A percentile compares a stretch with the other conserved stretches of the same genome.
Evolutionary conservation across 2,329 filamentous ascomycete species (phyloP).

Genomic region (Cordyceps cicadae): DNA sequence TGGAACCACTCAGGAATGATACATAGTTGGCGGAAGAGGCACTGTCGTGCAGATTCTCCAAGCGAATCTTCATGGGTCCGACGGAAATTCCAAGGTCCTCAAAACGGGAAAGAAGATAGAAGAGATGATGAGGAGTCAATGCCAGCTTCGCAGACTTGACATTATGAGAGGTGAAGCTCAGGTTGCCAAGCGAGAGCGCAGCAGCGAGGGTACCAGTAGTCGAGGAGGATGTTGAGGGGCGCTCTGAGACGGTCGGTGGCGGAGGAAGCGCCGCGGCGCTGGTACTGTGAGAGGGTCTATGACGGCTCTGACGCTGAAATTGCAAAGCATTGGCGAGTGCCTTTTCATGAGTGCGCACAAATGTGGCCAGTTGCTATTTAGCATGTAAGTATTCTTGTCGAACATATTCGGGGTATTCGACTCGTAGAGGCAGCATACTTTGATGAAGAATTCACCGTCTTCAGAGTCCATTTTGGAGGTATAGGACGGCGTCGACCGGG

Average conservation of each 20-base stretch:
- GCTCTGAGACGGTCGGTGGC: conserved; percentile 50
- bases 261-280: conserved; percentile 48
- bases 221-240: conserved; percentile 57
- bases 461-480: conserved; percentile 68
- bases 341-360: conserved; percentile 95
- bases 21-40: conserved; percentile 86
- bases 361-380: conserved; percentile 79
- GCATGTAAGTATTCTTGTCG: conserved; percentile 24
- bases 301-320: conserved; percentile 61
- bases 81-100: conserved; percentile 86
- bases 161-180: conserved; percentile 76
- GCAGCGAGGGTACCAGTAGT: conserved; percentile 70
- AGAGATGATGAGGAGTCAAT: conserved; percentile 90
- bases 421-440: conserved; percentile 43
- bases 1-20: conserved; percentile 75
- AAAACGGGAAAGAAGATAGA: conserved; percentile 91
- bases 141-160: conserved; percentile 87
- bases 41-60: conserved; percentile 90
- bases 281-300: conserved; percentile 60
- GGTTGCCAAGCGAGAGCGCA: conserved; percentile 75
- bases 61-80: conserved; percentile 88
- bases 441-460: conserved; percentile 84
- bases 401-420: background rate
- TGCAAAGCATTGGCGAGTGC: conserved; percentile 93
- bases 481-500: conserved; percentile 25